Percentiles rank a stretch among this genome's conserved stretches.
These are phyloP conservation scores for Platanthera guangdongensis DNA, from an alignment of 106 monocot species.

Conservation along the genomic window DNA sequence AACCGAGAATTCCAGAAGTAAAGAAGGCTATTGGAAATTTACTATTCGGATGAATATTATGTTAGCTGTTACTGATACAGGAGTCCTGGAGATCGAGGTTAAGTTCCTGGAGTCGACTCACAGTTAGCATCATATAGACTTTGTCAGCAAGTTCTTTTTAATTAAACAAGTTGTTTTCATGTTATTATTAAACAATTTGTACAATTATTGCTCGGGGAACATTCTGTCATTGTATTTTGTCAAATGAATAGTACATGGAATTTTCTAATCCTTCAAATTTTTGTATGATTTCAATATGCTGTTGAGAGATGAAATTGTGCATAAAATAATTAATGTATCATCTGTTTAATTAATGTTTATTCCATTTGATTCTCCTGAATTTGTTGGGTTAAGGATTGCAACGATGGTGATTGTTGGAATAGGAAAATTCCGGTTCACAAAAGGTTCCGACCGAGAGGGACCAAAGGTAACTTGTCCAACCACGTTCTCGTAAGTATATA, in stretches of 20 bases:
- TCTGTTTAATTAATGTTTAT: too few species aligned
- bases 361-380: too few species aligned
- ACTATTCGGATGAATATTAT: not conserved
- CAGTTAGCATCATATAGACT: not conserved
- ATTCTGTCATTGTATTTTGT: not conserved
- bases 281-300: not conserved
- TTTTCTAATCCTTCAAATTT: not conserved
- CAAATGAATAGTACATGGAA: not conserved
- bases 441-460: too few species aligned
- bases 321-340: not conserved
- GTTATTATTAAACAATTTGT: not conserved
- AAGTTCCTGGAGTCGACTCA: not conserved
- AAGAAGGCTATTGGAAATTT: too few species aligned
- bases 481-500: too few species aligned
- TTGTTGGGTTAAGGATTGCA: too few species aligned
- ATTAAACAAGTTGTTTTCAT: not conserved
- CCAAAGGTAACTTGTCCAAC: too few species aligned
- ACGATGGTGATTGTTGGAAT: too few species aligned
- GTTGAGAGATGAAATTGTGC: not conserved
- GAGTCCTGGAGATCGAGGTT: not conserved
- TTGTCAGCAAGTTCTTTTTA: not conserved
- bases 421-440: too few species aligned
- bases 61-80: not conserved
- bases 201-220: not conserved
- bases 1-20: too few species aligned